A percentile compares a stretch with the other conserved stretches of the same genome.
Conservation (phyloP, 2,329 filamentous ascomycete species). For the Penicillium sp. region DNA sequence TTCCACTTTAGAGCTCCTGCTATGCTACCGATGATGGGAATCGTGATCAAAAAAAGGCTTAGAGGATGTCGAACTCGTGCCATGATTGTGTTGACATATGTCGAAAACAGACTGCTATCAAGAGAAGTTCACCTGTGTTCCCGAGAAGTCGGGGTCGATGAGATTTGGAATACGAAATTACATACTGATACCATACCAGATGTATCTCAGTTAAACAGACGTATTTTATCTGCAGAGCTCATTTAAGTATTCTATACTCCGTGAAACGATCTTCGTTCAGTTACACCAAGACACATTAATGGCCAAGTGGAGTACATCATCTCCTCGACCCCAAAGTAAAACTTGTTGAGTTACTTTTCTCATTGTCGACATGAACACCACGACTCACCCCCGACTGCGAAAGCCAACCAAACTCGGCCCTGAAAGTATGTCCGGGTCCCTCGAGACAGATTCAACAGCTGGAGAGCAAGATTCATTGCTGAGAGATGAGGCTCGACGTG, state of each 20-base stretch:
- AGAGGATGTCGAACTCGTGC: background rate
- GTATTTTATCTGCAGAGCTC: background rate
- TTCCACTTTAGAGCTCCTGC: conserved; percentile 61
- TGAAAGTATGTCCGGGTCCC: background rate
- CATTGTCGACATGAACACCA: background rate
- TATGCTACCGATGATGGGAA: conserved; percentile 71
- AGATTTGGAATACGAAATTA: background rate
- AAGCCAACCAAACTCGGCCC: conserved; percentile 1
- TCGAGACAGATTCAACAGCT: background rate
- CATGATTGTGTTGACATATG: background rate
- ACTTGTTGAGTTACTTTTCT: background rate
- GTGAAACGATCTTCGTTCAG: no score
- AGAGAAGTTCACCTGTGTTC: no score
- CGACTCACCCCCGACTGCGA: conserved; percentile 5
- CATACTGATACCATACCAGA: background rate
- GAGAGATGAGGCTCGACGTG: background rate
- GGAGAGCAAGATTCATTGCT: background rate
- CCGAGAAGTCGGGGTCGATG: no score
- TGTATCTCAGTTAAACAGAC: background rate
- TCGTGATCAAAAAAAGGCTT: conserved; percentile 66
- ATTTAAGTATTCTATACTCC: no score
- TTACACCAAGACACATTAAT: background rate
- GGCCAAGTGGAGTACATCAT: conserved; percentile 1
- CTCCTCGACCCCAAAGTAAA: background rate
- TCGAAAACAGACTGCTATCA: background rate